Conservation (phyloP, 1,284 basidiomycete genomes). For the Apiotrichum laibachii region DNA sequence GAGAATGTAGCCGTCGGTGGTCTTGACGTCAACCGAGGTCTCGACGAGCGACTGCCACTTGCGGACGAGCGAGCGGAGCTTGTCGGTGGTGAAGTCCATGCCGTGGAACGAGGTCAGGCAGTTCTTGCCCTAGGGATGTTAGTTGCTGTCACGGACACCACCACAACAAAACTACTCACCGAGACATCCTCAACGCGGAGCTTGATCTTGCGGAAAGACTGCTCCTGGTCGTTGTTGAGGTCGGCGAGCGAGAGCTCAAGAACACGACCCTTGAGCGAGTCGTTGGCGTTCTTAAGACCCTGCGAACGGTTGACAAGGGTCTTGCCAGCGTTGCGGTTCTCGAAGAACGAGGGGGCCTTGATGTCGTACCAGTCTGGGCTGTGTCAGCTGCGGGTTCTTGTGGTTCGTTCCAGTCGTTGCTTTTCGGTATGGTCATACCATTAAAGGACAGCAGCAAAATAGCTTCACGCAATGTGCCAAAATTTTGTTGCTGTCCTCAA, state of each 20-base stretch:
- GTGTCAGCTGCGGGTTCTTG: conserved; percentile 20
- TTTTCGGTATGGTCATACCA: neutral
- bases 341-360: conserved; percentile 98
- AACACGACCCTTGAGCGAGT: conserved; percentile 96
- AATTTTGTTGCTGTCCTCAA: neutral
- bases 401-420: neutral
- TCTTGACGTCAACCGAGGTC: conserved; percentile 98
- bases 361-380: conserved; percentile 97
- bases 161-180: conserved; percentile 29
- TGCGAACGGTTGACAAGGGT: conserved; percentile 97
- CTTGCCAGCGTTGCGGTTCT: conserved; percentile 95
- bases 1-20: conserved; percentile 98
- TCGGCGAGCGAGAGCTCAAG: conserved; percentile 96
- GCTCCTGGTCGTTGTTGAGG: conserved; percentile 99
- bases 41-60: conserved; percentile 99
- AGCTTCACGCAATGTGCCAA: neutral
- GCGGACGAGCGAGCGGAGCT: conserved; percentile 97
- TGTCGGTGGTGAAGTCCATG: conserved; percentile 99
- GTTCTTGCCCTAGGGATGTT: conserved; percentile 78
- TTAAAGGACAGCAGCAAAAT: neutral
- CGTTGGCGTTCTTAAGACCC: conserved; percentile 98
- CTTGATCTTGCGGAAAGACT: conserved; percentile 99
- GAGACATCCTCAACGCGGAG: conserved; percentile 90
- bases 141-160: neutral
- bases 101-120: conserved; percentile 99